These are phyloP conservation scores for Nicotiana tabacum DNA, from an alignment of 257 asterid species.

Conservation along the genomic window DNA sequence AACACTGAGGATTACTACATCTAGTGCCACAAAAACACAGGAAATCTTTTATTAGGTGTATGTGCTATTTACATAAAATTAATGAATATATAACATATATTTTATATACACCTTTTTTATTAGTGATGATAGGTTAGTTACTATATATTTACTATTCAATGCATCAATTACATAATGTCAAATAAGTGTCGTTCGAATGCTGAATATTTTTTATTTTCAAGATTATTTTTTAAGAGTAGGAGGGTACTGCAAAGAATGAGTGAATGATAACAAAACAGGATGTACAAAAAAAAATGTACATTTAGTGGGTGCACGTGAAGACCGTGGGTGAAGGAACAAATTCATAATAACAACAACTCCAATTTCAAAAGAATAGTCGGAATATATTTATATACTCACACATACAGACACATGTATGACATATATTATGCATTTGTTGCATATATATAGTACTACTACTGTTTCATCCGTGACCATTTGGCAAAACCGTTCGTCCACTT, in stretches of 20 bases:
- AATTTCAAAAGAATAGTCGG: not conserved
- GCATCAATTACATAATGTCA: not conserved
- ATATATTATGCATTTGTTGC: not conserved
- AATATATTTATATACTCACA: not conserved
- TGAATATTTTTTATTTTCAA: not conserved
- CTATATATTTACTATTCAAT: not conserved
- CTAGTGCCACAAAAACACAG: not conserved
- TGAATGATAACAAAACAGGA: not conserved
- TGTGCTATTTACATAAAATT: too few relatives aligned
- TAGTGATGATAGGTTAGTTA: not conserved
- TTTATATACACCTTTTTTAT: too few relatives aligned
- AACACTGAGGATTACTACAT: not conserved
- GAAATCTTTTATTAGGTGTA: too few relatives aligned
- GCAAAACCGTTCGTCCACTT: not conserved
- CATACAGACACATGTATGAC: not conserved
- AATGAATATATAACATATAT: too few relatives aligned
- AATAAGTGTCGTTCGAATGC: not conserved
- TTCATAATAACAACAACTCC: slow-evolving; percentile 1
- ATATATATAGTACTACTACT: not conserved
- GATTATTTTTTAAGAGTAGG: not conserved
- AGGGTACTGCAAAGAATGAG: not conserved
- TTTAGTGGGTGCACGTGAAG: slow-evolving; percentile 10
- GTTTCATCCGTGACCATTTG: slow-evolving; percentile 15
- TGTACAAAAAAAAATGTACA: not conserved
- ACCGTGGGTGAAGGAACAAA: slow-evolving; percentile 9